These are phyloP conservation scores for Excoecaria cochinchinensis DNA, from an alignment of 345 rosid genomes.

Conservation along the genomic window DNA sequence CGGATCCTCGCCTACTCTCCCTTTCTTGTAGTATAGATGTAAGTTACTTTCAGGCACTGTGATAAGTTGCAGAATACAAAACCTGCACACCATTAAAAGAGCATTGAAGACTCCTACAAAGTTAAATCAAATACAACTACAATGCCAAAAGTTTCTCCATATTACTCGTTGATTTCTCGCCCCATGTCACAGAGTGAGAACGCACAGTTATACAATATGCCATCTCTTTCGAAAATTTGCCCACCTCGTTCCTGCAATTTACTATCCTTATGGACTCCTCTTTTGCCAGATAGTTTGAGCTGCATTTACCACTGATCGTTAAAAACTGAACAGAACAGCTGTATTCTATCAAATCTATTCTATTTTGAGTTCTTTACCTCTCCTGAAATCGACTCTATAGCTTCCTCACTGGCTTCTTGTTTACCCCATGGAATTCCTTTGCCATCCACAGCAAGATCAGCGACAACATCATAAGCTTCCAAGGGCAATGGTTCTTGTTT, in stretches of 20 bases:
- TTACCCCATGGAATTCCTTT: constrained; percentile 73
- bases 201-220: constrained; percentile 66
- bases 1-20: constrained; percentile 63
- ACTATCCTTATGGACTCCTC: constrained; percentile 62
- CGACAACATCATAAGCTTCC: constrained; percentile 54
- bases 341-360: not conserved
- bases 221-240: constrained; percentile 59
- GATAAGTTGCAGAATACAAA: constrained; percentile 68
- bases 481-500: constrained; percentile 66
- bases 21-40: constrained; percentile 67
- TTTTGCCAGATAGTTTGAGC: constrained; percentile 73
- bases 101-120: not conserved
- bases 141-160: not conserved
- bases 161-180: constrained; percentile 54
- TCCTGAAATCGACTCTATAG: constrained; percentile 51
- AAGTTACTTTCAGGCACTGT: constrained; percentile 51
- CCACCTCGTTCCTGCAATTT: constrained; percentile 56
- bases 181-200: constrained; percentile 72
- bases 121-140: not conserved
- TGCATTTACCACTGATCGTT: constrained; percentile 23
- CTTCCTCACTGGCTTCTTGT: constrained; percentile 58
- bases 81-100: constrained; percentile 37
- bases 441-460: constrained; percentile 61
- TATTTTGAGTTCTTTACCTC: constrained; percentile 27
- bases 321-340: too few relatives aligned